phyloP scores from a whole-genome alignment of 495 filamentous ascomycete genomes.

The Daldinia caldariorum region DNA sequence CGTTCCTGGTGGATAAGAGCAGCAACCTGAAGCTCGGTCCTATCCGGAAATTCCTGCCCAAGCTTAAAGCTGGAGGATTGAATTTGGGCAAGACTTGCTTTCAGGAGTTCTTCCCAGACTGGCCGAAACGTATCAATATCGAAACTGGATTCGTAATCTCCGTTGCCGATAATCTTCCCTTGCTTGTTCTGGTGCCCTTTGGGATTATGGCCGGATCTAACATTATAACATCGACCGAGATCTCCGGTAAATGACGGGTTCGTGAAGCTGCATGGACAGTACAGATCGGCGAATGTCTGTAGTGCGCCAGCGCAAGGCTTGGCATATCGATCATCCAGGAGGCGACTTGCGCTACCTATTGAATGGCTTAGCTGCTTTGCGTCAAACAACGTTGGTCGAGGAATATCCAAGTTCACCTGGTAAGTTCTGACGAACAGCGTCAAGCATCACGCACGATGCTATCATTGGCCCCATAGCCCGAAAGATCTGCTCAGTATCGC shows the following conservation, averaged over 20 bases:
- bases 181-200: constrained; percentile 63
- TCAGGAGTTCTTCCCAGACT: constrained; percentile 47
- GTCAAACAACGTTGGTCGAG: background rate
- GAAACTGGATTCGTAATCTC: constrained; percentile 59
- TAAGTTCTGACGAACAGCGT: constrained; percentile 57
- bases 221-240: constrained; percentile 56
- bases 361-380: constrained; percentile 19
- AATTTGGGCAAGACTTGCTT: constrained; percentile 41
- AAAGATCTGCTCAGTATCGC: constrained; percentile 54
- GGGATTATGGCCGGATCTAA: constrained; percentile 53
- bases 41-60: constrained; percentile 42
- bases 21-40: constrained; percentile 41
- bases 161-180: constrained; percentile 58
- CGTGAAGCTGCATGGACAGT: constrained; percentile 60
- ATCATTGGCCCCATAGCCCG: constrained; percentile 61
- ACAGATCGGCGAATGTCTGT: constrained; percentile 58
- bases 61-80: constrained; percentile 40
- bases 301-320: constrained; percentile 56
- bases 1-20: constrained; percentile 43
- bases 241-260: constrained; percentile 41
- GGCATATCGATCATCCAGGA: constrained; percentile 47
- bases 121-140: constrained; percentile 48
- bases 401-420: constrained; percentile 40
- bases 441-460: constrained; percentile 64
- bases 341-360: constrained; percentile 48